Evolutionary conservation across 805 yeast genomes (phyloP), one percentile per base, ranked within the genome.

Genomic region (Candida nemodendra): DNA sequence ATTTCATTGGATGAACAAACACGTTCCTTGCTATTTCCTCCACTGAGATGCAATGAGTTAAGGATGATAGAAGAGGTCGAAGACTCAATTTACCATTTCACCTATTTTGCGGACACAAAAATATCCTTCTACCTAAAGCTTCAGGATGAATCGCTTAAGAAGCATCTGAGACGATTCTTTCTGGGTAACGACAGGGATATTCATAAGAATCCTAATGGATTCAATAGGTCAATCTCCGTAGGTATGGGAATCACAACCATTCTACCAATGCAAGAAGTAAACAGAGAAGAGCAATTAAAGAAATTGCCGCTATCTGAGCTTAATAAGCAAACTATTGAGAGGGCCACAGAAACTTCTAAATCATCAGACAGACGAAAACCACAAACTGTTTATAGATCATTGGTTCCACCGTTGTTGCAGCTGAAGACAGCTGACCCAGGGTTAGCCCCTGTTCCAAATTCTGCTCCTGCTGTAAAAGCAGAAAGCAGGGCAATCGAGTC

Each of bases 21-120:
- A 4, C 50, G 59, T 17, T 47, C 61, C 5, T 39, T 66, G 27
- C 23, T 66, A 21, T 66, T 67, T 36, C 64, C 69, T 6, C 62
- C 64, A 16, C 44, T 67, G 18, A 47, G 53, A 24, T 36, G 38
- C n/a, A 42, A 47, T 9, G 66, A 62, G 33, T 48, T 66, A 9
- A 39, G 23, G 9, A 47, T 58, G 37, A 26, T 31, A 15, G 41
- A 39, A 18, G 48, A 46, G 15, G 38, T 45, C 6, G 51, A 51
- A 17, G 36, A 34, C 5, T 30, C 31, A 4, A 45, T 53, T 13
- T 46, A 39, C 18, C 41, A 44, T 5, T 54, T 57, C 26, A 38
- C 28, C 9, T 49, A 50, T 32, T 42, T 45, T 15, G 8, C 33
- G 16, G 48, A 53, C 16, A 9, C 42, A 2, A 42, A 45, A 4